Conservation (phyloP, 352 stramenopile species). For the Pythium phragmitis region DNA sequence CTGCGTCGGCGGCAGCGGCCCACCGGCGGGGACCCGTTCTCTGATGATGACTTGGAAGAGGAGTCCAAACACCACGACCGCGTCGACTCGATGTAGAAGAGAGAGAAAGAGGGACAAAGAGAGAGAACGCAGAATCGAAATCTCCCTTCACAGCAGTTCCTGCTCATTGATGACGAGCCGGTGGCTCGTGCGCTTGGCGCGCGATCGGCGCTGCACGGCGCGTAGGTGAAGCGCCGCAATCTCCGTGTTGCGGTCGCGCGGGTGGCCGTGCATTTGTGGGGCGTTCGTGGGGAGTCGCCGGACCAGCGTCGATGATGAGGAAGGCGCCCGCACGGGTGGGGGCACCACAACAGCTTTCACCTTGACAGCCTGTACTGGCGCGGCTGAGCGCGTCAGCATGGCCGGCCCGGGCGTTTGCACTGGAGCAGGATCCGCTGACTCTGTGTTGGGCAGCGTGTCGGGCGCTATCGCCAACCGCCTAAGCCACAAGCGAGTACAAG, state of each 20-base stretch:
- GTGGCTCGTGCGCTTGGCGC: slow-evolving; percentile 32
- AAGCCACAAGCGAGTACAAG: neutral
- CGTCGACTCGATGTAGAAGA: slow-evolving; percentile 33
- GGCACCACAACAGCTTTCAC: slow-evolving; percentile 4
- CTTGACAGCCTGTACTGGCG: neutral
- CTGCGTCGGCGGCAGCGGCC: slow-evolving; percentile 35
- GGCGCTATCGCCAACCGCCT: neutral
- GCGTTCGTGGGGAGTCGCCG: neutral
- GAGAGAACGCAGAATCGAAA: no score
- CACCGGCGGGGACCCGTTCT: slow-evolving; percentile 20
- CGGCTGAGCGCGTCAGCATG: neutral
- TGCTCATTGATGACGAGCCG: slow-evolving; percentile 35
- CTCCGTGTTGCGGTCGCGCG: slow-evolving; percentile 59
- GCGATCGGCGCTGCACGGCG: slow-evolving; percentile 54
- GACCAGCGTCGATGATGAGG: neutral
- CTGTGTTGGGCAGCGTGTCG: neutral
- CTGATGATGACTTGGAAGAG: slow-evolving; percentile 10
- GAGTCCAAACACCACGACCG: slow-evolving; percentile 19
- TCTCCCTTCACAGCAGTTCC: slow-evolving; percentile 17
- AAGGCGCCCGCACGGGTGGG: slow-evolving; percentile 15
- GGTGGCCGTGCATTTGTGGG: slow-evolving; percentile 17
- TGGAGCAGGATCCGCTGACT: neutral
- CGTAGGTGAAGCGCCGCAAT: slow-evolving; percentile 59
- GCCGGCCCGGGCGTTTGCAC: neutral
- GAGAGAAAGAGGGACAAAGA: neutral